phyloP scores from a whole-genome alignment of 2,329 filamentous ascomycete species.

The Pseudocercospora musae region DNA sequence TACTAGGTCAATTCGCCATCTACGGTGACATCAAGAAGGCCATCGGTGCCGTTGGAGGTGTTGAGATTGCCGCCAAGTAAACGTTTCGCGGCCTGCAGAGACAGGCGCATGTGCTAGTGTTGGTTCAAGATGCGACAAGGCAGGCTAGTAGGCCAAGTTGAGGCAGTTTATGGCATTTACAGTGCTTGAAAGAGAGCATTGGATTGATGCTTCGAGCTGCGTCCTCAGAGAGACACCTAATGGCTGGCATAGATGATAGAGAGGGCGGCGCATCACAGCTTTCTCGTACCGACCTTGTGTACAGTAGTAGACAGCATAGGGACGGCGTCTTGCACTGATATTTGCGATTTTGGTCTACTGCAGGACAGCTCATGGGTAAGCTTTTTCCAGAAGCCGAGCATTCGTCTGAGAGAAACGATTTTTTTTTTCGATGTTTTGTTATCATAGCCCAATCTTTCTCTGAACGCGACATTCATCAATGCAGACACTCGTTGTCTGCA shows the following conservation, averaged over 20 bases:
- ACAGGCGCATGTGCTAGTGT: neutral
- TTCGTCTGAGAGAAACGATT: neutral
- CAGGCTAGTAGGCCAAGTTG: neutral
- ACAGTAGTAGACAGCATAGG: conserved; percentile 6
- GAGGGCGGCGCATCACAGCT: conserved; percentile 5
- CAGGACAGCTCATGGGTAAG: neutral
- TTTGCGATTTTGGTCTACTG: neutral
- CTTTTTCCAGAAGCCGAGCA: neutral
- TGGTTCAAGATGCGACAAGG: conserved; percentile 6
- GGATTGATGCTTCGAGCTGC: neutral
- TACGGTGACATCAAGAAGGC: conserved; percentile 58
- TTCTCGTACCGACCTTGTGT: conserved; percentile 9
- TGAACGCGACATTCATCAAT: neutral
- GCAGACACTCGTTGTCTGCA: neutral
- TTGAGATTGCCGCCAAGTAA: conserved; percentile 57
- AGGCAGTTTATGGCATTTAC: neutral
- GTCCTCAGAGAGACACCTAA: conserved; percentile 2
- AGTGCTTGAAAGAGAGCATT: neutral
- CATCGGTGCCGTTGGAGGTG: conserved; percentile 69
- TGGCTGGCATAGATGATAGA: conserved; percentile 11
- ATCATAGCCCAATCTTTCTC: neutral
- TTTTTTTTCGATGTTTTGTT: neutral
- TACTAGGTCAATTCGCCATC: conserved; percentile 72
- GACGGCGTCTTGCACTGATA: conserved; percentile 5
- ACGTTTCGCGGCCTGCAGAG: neutral